phyloP scores from a whole-genome alignment of 2,329 filamentous ascomycete genomes.

The Lasiodiplodia sp. region DNA sequence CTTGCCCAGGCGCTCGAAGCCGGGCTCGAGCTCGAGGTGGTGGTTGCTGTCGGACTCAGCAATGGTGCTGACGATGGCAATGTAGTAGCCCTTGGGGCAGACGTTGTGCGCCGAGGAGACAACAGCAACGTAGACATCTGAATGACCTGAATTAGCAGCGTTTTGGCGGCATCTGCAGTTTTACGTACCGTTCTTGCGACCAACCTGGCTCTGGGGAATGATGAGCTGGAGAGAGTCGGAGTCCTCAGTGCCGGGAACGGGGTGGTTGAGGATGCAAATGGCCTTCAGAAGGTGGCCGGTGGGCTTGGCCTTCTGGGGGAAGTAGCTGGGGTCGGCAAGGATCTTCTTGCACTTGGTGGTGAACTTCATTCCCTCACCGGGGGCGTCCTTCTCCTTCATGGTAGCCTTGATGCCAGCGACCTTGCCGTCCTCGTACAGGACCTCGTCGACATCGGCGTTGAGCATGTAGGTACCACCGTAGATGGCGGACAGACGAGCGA shows the following conservation, averaged over 20 bases:
- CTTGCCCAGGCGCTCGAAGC: constrained; percentile 87
- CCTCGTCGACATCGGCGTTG: constrained; percentile 91
- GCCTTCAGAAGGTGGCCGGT: constrained; percentile 92
- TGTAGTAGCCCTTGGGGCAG: constrained; percentile 98
- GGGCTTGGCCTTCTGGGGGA: constrained; percentile 85
- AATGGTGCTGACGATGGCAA: constrained; percentile 97
- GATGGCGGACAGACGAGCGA: constrained; percentile 95
- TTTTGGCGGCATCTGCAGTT: too few relatives aligned
- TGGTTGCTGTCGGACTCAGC: constrained; percentile 91
- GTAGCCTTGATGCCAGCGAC: constrained; percentile 97
- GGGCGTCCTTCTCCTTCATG: constrained; percentile 85
- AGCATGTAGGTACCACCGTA: constrained; percentile 99
- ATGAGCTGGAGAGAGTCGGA: constrained; percentile 93
- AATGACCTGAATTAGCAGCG: constrained; percentile 30
- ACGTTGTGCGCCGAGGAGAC: constrained; percentile 97
- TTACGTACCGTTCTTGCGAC: constrained; percentile 86
- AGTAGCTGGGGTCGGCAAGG: constrained; percentile 95
- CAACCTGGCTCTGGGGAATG: constrained; percentile 96
- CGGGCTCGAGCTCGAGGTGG: constrained; percentile 91
- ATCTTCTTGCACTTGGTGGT: constrained; percentile 97
- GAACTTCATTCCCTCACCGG: constrained; percentile 81
- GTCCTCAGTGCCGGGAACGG: constrained; percentile 86
- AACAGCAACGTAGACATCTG: constrained; percentile 96
- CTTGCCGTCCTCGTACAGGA: constrained; percentile 83
- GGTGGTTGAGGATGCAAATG: constrained; percentile 97